Percentiles rank a stretch among this genome's conserved stretches.
Evolutionary conservation across 164 flowering plant species (phyloP).

Genomic region (Vitis rotundifolia): DNA sequence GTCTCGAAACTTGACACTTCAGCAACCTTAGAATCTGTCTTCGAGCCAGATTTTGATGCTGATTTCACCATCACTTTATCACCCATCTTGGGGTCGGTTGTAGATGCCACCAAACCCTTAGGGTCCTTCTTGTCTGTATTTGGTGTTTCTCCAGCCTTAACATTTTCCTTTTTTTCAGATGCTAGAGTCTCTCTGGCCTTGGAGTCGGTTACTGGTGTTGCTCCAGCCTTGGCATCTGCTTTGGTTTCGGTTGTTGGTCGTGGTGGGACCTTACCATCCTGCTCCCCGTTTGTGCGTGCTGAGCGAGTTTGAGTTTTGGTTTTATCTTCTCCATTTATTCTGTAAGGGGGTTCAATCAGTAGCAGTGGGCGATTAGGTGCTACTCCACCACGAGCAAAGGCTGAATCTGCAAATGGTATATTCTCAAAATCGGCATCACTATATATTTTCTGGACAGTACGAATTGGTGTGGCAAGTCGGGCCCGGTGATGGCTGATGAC

Average conservation of each 20-base stretch:
- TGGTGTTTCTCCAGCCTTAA: conserved; percentile 19
- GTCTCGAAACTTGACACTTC: conserved; percentile 12
- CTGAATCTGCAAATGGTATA: conserved; percentile 55
- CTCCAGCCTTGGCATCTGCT: conserved; percentile 22
- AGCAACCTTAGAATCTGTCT: conserved; percentile 8
- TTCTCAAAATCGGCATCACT: conserved; percentile 72
- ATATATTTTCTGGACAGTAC: conserved; percentile 81
- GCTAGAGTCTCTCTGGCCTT: conserved; percentile 21
- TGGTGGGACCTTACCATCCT: conserved; percentile 27
- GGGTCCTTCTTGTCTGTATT: conserved; percentile 23
- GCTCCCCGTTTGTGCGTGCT: conserved; percentile 46
- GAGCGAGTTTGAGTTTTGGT: conserved; percentile 49
- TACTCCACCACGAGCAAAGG: conserved; percentile 37
- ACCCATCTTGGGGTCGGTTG: conserved; percentile 19
- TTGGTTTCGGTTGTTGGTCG: conserved; percentile 22
- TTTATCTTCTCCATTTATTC: conserved; percentile 65
- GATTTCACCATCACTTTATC: conserved; percentile 19
- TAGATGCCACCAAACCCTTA: conserved; percentile 13
- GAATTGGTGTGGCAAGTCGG: conserved; percentile 93
- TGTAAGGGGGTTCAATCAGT: conserved; percentile 68
- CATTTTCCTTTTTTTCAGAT: conserved; percentile 20
- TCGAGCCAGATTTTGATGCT: conserved; percentile 19
- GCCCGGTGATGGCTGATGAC: conserved; percentile 96
- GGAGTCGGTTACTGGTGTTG: conserved; percentile 15
- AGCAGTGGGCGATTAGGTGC: conserved; percentile 57